These are phyloP conservation scores for Penicillium pancosmium DNA, from an alignment of 495 filamentous ascomycete species.

Conservation along the genomic window DNA sequence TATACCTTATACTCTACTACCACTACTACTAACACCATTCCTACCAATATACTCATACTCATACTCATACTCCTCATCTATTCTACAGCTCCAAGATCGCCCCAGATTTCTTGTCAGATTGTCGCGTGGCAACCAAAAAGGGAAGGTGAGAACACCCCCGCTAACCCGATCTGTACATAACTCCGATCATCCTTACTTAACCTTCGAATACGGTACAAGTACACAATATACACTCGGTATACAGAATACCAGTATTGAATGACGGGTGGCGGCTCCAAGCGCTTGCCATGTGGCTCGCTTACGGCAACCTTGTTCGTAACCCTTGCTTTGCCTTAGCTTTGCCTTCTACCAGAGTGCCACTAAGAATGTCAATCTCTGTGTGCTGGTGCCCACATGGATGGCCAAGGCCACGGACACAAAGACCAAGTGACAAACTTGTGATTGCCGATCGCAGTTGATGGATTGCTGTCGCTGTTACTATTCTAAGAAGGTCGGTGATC, in stretches of 20 bases:
- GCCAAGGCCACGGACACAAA: too few species aligned
- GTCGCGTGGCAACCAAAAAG: constrained; percentile 12
- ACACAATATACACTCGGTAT: background rate
- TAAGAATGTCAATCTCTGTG: too few species aligned
- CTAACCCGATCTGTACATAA: constrained; percentile 17
- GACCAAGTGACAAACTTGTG: background rate
- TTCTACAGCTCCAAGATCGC: too few species aligned
- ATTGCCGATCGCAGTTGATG: background rate
- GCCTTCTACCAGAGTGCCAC: too few species aligned
- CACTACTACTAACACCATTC: background rate
- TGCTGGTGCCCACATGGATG: too few species aligned
- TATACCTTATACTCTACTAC: too few species aligned
- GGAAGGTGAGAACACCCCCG: constrained; percentile 23
- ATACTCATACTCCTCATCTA: too few species aligned
- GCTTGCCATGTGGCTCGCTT: constrained; percentile 26
- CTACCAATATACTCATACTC: background rate
- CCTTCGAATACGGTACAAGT: constrained; percentile 6
- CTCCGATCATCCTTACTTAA: constrained; percentile 16
- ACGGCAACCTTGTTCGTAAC: constrained; percentile 20
- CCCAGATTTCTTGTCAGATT: background rate
- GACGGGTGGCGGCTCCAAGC: constrained; percentile 26
- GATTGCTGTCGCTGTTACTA: background rate
- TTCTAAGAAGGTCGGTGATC: constrained; percentile 9
- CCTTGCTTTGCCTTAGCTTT: background rate
- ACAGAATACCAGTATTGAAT: background rate